Base-by-base conservation (phyloP, 345 rosid genomes). In the Salix caprea region DNA sequence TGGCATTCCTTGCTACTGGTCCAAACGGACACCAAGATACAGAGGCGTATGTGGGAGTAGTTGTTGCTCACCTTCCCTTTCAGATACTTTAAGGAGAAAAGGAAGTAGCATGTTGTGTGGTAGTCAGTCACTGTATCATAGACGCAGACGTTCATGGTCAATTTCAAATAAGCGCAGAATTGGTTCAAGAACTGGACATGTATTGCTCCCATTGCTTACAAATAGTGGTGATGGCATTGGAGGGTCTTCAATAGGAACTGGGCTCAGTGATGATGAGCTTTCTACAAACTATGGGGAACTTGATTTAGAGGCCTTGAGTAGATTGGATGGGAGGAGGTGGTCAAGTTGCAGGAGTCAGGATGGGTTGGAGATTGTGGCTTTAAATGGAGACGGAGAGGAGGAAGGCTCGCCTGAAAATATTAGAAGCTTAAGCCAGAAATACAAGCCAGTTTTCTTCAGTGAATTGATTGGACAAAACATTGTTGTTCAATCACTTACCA, bases 291-390 rank as follows among this genome's bases (percentile, higher is more conserved):
- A 71, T 24, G 98, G 93, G 70, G 99, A 96, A 90, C 88, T 93
- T 24, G 97, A 93, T 86, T 86, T 96, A 86, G 99, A 96, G 85
- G 99, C 94, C n/a, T 81, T 90, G 84, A 93, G 99, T 85, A 88
- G 99, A 86, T 88, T 96, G 87, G 99, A 96, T 74, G 99, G 98
- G 75, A 84, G 89, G 86, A 89, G 99, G 76, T 96, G 99, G 99
- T 96, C 96, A 56, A 96, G 90, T 85, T 92, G 91, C 81, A 87
- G 94, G 89, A 91, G 94, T 88, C 94, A 84, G 77, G 99, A 95
- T 80, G 92, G 94, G 70, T 77, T 87, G 62, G 99, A 88, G 80
- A 83, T 77, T 82, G 90, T 85, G 67, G 83, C 91, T 76, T 75
- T 87, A 69, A 82, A 86, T 70, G 89, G 87, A 50, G 96, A 89